These are phyloP conservation scores for Auriscalpium microsporum DNA, from an alignment of 768 basidiomycete species.

Conservation along the genomic window DNA sequence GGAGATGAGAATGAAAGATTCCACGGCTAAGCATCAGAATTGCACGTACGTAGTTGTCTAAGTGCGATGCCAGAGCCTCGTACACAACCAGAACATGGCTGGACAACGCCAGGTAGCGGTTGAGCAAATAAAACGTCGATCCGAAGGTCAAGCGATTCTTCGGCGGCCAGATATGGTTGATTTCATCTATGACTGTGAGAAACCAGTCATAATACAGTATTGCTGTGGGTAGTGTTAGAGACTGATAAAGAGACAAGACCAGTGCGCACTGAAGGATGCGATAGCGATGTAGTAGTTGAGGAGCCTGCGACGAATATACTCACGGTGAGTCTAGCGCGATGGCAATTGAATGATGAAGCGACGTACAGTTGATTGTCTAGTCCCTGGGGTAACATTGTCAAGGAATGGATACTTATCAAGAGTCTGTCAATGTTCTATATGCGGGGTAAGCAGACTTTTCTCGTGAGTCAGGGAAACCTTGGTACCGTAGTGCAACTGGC, in stretches of 20 bases:
- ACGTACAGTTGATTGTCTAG: too few species aligned
- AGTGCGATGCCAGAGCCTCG: background rate
- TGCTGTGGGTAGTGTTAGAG: background rate
- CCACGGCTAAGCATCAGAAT: background rate
- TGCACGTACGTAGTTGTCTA: background rate
- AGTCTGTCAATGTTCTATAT: too few species aligned
- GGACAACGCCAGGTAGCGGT: background rate
- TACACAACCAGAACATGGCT: background rate
- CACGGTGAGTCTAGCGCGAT: too few species aligned
- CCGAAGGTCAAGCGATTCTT: background rate
- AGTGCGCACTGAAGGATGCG: background rate
- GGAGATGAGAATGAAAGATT: background rate
- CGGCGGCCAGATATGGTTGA: background rate
- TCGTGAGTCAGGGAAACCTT: too few species aligned
- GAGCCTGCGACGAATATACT: background rate
- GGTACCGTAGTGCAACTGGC: too few species aligned
- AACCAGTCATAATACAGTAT: background rate
- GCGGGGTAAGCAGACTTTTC: too few species aligned
- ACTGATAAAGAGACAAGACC: background rate
- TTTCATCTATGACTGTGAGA: background rate
- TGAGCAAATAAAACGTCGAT: background rate
- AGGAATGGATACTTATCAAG: too few species aligned
- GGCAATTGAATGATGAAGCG: too few species aligned
- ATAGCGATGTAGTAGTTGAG: background rate
- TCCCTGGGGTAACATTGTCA: too few species aligned